Evolutionary conservation across 768 basidiomycete genomes (phyloP).

Genomic region (Auriscalpium microsporum): DNA sequence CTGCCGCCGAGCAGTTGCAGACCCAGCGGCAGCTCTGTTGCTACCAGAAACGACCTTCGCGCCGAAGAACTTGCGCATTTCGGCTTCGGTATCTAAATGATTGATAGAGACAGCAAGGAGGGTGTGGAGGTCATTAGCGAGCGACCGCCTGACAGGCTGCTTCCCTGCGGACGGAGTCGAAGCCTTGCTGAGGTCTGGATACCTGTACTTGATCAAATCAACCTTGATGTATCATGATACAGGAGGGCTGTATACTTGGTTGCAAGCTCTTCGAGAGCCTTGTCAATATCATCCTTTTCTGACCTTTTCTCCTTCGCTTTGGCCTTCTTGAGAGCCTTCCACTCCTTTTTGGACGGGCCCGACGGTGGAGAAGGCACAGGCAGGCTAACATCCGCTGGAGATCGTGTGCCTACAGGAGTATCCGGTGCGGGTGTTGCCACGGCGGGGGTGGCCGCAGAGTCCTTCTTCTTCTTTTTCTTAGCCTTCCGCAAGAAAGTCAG

Average conservation of each 20-base stretch:
- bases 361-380: constrained; percentile 5
- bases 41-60: constrained; percentile 73
- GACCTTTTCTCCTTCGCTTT: constrained; percentile 54
- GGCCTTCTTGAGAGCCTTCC: constrained; percentile 49
- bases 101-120: constrained; percentile 74
- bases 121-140: constrained; percentile 32
- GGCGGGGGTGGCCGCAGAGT: neutral
- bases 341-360: constrained; percentile 34
- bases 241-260: constrained; percentile 42
- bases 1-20: constrained; percentile 32
- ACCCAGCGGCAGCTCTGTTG: constrained; percentile 29
- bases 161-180: neutral
- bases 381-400: neutral
- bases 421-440: neutral
- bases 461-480: constrained; percentile 36
- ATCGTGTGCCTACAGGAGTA: neutral
- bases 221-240: neutral
- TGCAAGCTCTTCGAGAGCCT: constrained; percentile 77
- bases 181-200: constrained; percentile 41
- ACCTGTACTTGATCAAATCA: constrained; percentile 25
- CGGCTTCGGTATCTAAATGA: constrained; percentile 81
- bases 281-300: constrained; percentile 72
- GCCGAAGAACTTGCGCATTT: constrained; percentile 92
- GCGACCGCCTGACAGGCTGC: constrained; percentile 20
- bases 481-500: constrained; percentile 15